Conservation (phyloP, 192 early-diverging fungal species). For the Backusella macrospora region DNA sequence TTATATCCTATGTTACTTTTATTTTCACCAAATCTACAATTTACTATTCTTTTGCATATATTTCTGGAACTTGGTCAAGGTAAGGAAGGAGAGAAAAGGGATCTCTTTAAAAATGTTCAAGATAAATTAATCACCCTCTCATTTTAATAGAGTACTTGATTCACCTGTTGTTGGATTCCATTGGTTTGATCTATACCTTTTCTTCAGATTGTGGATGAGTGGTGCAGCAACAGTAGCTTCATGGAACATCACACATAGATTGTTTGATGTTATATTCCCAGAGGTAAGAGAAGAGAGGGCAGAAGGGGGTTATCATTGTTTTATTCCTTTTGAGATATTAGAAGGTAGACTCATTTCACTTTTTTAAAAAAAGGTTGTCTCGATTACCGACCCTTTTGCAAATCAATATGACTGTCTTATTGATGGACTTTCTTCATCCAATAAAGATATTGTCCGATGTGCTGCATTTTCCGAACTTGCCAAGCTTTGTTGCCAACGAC, state of each 20-base stretch:
- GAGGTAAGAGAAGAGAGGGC: too few species aligned
- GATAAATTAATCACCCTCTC: too few species aligned
- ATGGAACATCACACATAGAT: constrained; percentile 31
- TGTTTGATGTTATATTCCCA: constrained; percentile 24
- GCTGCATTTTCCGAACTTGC: constrained; percentile 24
- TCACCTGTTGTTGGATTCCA: constrained; percentile 37
- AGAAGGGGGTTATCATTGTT: too few species aligned
- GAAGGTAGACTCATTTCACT: background rate
- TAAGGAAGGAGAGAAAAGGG: background rate
- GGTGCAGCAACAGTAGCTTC: constrained; percentile 11
- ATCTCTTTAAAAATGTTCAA: too few species aligned
- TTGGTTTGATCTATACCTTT: constrained; percentile 36
- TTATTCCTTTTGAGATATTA: too few species aligned
- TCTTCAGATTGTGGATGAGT: constrained; percentile 20
- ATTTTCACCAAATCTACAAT: constrained; percentile 17
- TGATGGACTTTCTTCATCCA: background rate
- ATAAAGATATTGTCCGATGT: background rate
- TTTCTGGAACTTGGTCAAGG: constrained; percentile 19
- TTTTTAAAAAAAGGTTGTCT: background rate
- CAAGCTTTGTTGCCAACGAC: background rate
- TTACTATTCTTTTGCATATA: constrained; percentile 16
- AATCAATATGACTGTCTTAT: constrained; percentile 20
- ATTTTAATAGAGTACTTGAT: constrained; percentile 26
- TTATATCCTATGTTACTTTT: background rate
- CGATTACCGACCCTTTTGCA: background rate